phyloP scores from a whole-genome alignment of 148 eudicot species.

The Fallopia convolvulus region DNA sequence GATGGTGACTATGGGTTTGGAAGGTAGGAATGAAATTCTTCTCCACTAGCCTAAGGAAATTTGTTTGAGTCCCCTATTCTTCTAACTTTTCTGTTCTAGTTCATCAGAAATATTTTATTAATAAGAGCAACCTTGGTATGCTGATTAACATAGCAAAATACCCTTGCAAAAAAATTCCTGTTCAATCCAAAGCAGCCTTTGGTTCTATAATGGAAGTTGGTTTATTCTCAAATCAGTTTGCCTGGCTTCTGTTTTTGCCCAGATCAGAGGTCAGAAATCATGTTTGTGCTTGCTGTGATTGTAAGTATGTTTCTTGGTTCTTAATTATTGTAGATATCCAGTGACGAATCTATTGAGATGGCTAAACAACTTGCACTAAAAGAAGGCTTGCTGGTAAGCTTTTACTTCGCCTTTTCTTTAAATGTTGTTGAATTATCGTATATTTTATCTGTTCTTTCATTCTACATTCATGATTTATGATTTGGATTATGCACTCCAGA shows the following conservation, averaged over 20 bases:
- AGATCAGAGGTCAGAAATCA: neutral
- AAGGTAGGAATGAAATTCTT: neutral
- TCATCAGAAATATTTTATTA: neutral
- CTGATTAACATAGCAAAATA: neutral
- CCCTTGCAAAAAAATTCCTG: neutral
- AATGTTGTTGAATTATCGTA: neutral
- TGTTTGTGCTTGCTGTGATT: neutral
- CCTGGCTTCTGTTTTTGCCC: neutral
- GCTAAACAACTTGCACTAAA: constrained; percentile 62
- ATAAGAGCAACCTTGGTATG: neutral
- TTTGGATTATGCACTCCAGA: constrained; percentile 27
- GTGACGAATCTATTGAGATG: constrained; percentile 71
- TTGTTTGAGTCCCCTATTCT: neutral
- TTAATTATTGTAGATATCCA: constrained; percentile 30
- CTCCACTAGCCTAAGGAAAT: neutral
- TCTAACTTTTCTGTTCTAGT: neutral
- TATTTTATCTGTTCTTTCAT: neutral
- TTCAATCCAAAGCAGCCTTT: neutral
- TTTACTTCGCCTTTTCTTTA: neutral
- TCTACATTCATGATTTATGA: neutral
- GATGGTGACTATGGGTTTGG: neutral
- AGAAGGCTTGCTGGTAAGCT: constrained; percentile 66
- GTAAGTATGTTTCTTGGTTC: neutral
- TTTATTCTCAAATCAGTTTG: neutral
- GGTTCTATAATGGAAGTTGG: neutral